Percentiles rank a stretch among this genome's conserved stretches.
phyloP scores from a whole-genome alignment of 2,329 filamentous ascomycete species.

The Setomelanomma holmii region DNA sequence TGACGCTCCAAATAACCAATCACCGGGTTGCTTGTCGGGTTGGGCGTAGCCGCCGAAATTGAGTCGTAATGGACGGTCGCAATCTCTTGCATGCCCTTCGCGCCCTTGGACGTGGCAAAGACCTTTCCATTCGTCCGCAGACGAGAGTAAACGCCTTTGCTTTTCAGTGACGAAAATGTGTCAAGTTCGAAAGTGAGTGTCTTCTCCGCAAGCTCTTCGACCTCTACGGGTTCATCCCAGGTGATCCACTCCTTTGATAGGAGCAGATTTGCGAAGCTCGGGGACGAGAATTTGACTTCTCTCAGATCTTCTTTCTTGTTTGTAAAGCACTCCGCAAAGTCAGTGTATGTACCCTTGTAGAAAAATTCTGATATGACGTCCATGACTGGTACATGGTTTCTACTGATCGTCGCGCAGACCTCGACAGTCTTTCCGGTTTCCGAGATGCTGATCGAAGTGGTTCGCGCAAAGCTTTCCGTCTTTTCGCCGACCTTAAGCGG shows the following conservation, averaged over 20 bases:
- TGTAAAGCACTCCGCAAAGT: slow-evolving; percentile 16
- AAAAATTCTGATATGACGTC: slow-evolving; percentile 25
- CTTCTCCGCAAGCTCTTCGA: slow-evolving; percentile 12
- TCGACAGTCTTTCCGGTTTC: slow-evolving; percentile 18
- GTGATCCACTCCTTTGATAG: slow-evolving; percentile 18
- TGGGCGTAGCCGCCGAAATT: background rate
- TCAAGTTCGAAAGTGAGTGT: slow-evolving; percentile 19
- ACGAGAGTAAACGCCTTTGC: slow-evolving; percentile 4
- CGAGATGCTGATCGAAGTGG: slow-evolving; percentile 13
- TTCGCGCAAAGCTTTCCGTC: slow-evolving; percentile 7
- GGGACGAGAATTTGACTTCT: slow-evolving; percentile 8
- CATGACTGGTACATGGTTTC: slow-evolving; percentile 16
- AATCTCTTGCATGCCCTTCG: slow-evolving; percentile 8
- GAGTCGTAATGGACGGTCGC: slow-evolving; percentile 18
- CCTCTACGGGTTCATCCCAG: slow-evolving; percentile 6
- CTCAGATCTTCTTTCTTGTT: slow-evolving; percentile 10
- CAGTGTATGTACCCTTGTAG: slow-evolving; percentile 17
- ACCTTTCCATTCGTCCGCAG: slow-evolving; percentile 16
- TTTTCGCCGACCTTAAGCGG: slow-evolving; percentile 19
- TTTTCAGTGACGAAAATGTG: slow-evolving; percentile 11
- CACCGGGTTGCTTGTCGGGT: slow-evolving; percentile 27
- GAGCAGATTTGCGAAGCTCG: slow-evolving; percentile 11
- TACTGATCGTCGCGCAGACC: slow-evolving; percentile 17
- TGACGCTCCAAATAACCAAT: slow-evolving; percentile 29
- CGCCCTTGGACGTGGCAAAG: slow-evolving; percentile 1